Evolutionary conservation across 257 asterid genomes (phyloP).

Genomic region (Solanum gracilifrons): DNA sequence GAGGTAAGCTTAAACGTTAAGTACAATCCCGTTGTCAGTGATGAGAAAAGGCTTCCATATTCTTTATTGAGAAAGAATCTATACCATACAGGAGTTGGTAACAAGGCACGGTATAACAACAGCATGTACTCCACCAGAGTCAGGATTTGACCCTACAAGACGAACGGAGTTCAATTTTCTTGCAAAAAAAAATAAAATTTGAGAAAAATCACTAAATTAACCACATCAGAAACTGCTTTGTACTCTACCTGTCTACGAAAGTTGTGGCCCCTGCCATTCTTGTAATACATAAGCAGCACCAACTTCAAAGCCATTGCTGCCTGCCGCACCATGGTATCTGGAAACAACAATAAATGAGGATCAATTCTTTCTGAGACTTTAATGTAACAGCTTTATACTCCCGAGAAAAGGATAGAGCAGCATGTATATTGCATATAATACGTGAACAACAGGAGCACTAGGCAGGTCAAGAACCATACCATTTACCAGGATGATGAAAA

Average conservation of each 20-base stretch:
- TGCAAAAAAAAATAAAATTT: neutral
- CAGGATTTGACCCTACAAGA: slow-evolving; percentile 74
- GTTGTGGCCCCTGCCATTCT: slow-evolving; percentile 76
- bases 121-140: slow-evolving; percentile 77
- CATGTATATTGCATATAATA: neutral
- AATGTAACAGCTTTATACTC: neutral
- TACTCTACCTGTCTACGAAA: slow-evolving; percentile 75
- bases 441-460: neutral
- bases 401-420: neutral
- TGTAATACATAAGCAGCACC: slow-evolving; percentile 60
- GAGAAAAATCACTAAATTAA: neutral
- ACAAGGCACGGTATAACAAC: slow-evolving; percentile 81
- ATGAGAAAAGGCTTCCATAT: slow-evolving; percentile 83
- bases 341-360: slow-evolving; percentile 1
- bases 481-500: slow-evolving; percentile 63
- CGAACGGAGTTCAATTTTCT: neutral
- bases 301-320: slow-evolving; percentile 73
- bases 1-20: slow-evolving; percentile 85
- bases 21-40: slow-evolving; percentile 77
- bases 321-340: slow-evolving; percentile 84
- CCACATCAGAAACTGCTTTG: neutral
- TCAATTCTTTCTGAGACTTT: neutral
- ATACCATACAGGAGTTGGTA: slow-evolving; percentile 94
- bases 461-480: slow-evolving; percentile 34
- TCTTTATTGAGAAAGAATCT: slow-evolving; percentile 88